Percentiles rank a stretch among this genome's conserved stretches.
These are phyloP conservation scores for Hysterium pulicare DNA, from an alignment of 2,329 filamentous ascomycete genomes.

Conservation along the genomic window DNA sequence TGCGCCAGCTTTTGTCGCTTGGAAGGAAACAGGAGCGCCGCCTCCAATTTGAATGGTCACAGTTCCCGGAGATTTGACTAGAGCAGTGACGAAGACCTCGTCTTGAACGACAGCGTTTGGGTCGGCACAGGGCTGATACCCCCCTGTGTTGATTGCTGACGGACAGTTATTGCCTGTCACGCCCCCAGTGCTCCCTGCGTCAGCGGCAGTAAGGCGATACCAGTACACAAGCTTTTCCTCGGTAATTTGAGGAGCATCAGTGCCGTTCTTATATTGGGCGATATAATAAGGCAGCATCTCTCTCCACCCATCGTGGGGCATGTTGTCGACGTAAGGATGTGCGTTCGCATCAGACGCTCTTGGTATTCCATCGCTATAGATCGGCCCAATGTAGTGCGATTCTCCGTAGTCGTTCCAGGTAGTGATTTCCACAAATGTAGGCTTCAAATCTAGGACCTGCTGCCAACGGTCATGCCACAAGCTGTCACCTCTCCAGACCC, in stretches of 20 bases:
- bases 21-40: constrained; percentile 3
- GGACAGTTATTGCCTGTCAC: constrained; percentile 26
- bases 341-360: constrained; percentile 50
- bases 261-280: constrained; percentile 47
- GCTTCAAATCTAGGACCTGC: constrained; percentile 26
- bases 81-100: constrained; percentile 44
- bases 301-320: constrained; percentile 52
- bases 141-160: constrained; percentile 25
- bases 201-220: constrained; percentile 42
- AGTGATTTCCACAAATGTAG: constrained; percentile 54
- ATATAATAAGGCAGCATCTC: constrained; percentile 51
- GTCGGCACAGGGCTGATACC: constrained; percentile 19
- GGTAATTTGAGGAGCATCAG: constrained; percentile 24
- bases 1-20: constrained; percentile 2
- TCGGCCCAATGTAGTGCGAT: constrained; percentile 52
- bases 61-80: constrained; percentile 16
- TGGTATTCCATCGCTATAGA: constrained; percentile 46
- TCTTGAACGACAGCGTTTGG: constrained; percentile 40
- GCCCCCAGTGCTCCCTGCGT: constrained; percentile 38
- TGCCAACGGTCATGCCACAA: constrained; percentile 53
- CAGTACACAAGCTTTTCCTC: constrained; percentile 40
- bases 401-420: constrained; percentile 62
- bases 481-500: constrained; percentile 60
- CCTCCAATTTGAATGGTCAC: constrained; percentile 9
- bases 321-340: constrained; percentile 46